Evolutionary conservation across 139 green algal species (phyloP).

Genomic region (Ettlia oleoabundans): DNA sequence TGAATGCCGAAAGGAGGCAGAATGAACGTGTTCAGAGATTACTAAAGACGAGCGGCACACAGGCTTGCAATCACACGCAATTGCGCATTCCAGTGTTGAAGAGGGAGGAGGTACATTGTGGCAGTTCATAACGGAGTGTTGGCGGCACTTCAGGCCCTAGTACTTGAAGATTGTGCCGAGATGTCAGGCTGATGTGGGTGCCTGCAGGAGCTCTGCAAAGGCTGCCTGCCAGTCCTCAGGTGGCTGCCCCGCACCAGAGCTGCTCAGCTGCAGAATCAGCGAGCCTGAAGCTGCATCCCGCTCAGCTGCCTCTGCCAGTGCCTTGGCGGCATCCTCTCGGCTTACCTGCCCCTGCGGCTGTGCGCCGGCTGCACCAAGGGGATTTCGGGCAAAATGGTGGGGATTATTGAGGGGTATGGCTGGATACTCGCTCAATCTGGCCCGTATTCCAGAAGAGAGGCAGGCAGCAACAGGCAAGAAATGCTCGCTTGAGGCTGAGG

Average conservation of each 20-base stretch:
- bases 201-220: neutral
- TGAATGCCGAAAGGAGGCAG: too few species aligned
- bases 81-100: too few species aligned
- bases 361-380: neutral
- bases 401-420: too few species aligned
- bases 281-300: slow-evolving; percentile 4
- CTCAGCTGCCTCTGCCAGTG: slow-evolving; percentile 34
- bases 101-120: too few species aligned
- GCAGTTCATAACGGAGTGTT: too few species aligned
- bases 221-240: slow-evolving; percentile 27
- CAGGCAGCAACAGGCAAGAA: neutral
- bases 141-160: neutral
- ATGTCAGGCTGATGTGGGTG: neutral
- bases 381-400: too few species aligned
- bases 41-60: too few species aligned
- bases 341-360: slow-evolving; percentile 15
- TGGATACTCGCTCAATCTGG: too few species aligned
- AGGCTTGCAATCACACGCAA: too few species aligned
- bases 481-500: neutral
- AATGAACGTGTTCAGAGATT: too few species aligned
- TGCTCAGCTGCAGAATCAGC: slow-evolving; percentile 15
- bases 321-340: slow-evolving; percentile 39
- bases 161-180: neutral
- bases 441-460: too few species aligned
- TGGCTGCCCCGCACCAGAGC: neutral